These are phyloP conservation scores for Elsinoe ampelina DNA, from an alignment of 2,329 filamentous ascomycete species.

Conservation along the genomic window DNA sequence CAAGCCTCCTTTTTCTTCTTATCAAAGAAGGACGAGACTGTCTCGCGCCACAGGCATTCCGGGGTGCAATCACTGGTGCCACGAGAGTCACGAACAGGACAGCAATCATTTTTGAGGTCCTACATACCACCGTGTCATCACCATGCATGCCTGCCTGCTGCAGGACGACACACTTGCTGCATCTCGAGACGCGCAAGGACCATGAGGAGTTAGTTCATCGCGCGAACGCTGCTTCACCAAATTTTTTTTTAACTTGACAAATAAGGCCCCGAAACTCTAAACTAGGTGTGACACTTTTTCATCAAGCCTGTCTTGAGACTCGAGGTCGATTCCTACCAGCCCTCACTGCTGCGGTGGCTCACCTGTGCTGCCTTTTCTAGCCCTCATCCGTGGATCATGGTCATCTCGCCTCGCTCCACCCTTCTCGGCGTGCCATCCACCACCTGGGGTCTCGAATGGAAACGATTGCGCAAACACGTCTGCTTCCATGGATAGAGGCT, in stretches of 20 bases:
- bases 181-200: neutral
- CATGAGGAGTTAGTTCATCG: neutral
- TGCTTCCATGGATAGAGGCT: neutral
- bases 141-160: neutral
- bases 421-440: conserved; percentile 1
- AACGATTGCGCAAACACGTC: neutral
- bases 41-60: neutral
- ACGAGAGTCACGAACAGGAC: too few relatives aligned
- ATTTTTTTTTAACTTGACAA: neutral
- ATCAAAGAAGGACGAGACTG: neutral
- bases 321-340: neutral
- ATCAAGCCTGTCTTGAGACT: neutral
- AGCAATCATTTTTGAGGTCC: too few relatives aligned
- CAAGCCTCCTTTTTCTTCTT: neutral
- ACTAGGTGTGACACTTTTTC: neutral
- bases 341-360: conserved; percentile 1
- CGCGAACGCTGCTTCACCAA: neutral
- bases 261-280: conserved; percentile 1
- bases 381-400: neutral
- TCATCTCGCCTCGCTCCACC: conserved; percentile 4
- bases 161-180: conserved; percentile 3
- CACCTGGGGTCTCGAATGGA: neutral
- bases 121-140: too few relatives aligned
- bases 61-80: too few relatives aligned
- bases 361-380: conserved; percentile 1